phyloP scores from a whole-genome alignment of 495 filamentous ascomycete species.

The Aspergillus taichungensis region DNA sequence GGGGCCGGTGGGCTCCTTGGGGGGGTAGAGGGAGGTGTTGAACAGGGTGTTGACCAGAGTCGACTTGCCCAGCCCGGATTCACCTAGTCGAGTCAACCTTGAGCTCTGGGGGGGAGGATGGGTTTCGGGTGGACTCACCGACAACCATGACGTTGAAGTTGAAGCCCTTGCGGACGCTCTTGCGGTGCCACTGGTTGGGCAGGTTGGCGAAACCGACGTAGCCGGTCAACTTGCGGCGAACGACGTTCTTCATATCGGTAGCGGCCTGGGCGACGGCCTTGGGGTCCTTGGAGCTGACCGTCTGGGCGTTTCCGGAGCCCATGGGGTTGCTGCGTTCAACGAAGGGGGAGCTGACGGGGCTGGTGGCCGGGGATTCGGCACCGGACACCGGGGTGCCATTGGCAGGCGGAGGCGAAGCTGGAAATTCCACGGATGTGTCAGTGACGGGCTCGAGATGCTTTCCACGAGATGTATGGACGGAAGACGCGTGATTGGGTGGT shows the following conservation, averaged over 20 bases:
- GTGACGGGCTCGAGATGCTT: constrained; percentile 14
- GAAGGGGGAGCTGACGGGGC: constrained; percentile 49
- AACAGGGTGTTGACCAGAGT: constrained; percentile 98
- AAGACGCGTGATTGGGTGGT: constrained; percentile 3
- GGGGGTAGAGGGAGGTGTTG: constrained; percentile 98
- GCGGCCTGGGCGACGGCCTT: constrained; percentile 69
- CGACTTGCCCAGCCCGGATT: constrained; percentile 98
- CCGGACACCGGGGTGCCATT: constrained; percentile 30
- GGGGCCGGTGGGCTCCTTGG: constrained; percentile 93
- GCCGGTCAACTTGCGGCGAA: constrained; percentile 93
- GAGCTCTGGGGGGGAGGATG: not conserved
- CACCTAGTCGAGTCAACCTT: constrained; percentile 50
- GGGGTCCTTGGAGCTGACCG: constrained; percentile 72
- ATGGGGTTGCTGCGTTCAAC: constrained; percentile 55
- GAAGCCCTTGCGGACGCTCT: constrained; percentile 99
- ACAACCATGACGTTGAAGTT: constrained; percentile 99
- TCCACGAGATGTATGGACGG: not conserved
- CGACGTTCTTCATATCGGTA: constrained; percentile 91
- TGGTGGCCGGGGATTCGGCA: constrained; percentile 31
- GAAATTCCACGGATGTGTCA: constrained; percentile 19
- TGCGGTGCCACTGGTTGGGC: constrained; percentile 99
- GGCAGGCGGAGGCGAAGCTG: constrained; percentile 33
- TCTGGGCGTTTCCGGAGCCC: constrained; percentile 53
- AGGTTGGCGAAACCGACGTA: constrained; percentile 98
- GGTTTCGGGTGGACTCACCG: constrained; percentile 53